Conservation (phyloP, 2,329 filamentous ascomycete species). For the Ophiostoma quercus region DNA sequence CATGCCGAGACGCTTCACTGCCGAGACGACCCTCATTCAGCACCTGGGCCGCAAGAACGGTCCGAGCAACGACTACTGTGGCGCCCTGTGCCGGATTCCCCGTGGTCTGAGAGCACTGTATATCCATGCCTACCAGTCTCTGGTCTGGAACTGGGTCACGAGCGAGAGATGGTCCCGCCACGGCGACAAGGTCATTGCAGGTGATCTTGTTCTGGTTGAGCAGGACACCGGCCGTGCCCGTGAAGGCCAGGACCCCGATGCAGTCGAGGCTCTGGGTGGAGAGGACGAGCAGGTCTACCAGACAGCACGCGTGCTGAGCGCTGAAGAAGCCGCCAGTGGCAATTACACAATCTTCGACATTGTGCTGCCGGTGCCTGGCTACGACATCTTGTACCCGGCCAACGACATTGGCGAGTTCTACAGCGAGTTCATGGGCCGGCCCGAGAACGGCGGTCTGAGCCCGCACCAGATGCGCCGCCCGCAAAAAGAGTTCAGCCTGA, state of each 20-base stretch:
- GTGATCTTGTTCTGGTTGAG: constrained; percentile 69
- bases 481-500: constrained; percentile 82
- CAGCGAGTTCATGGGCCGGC: constrained; percentile 74
- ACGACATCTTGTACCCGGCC: constrained; percentile 76
- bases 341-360: constrained; percentile 79
- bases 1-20: constrained; percentile 75
- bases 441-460: constrained; percentile 71
- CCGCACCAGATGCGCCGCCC: constrained; percentile 80
- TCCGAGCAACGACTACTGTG: constrained; percentile 65
- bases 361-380: constrained; percentile 88
- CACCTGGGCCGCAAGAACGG: constrained; percentile 57
- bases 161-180: constrained; percentile 74
- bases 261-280: constrained; percentile 48
- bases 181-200: constrained; percentile 69
- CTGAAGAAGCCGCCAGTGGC: constrained; percentile 71
- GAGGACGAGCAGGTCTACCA: constrained; percentile 42
- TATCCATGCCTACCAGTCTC: constrained; percentile 90
- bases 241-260: constrained; percentile 44
- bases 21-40: constrained; percentile 72
- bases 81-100: constrained; percentile 73
- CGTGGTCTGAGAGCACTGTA: constrained; percentile 88
- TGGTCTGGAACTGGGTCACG: constrained; percentile 85
- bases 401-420: constrained; percentile 86
- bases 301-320: constrained; percentile 65
- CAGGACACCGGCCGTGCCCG: constrained; percentile 33